Evolutionary conservation across 2,329 filamentous ascomycete genomes (phyloP).

Genomic region (Spiromastix sp.): DNA sequence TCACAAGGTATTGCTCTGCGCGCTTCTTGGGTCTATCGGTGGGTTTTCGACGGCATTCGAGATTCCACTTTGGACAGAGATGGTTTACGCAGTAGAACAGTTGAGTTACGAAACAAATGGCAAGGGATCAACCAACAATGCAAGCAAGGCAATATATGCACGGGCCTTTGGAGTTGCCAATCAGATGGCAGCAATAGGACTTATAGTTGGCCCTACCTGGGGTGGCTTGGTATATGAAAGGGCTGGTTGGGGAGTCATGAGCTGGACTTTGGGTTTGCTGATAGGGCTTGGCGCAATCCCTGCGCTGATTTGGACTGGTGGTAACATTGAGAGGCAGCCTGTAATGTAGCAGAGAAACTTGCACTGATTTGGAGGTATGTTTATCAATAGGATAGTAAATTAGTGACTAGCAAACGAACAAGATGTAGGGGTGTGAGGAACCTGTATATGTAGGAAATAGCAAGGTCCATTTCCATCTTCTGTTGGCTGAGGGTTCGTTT

Average conservation of each 20-base stretch:
- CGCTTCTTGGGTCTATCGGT: slow-evolving; percentile 38
- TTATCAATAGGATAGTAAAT: too few relatives aligned
- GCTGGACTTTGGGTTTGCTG: slow-evolving; percentile 19
- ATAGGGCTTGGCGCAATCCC: slow-evolving; percentile 18
- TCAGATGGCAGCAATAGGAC: slow-evolving; percentile 50
- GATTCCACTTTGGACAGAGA: slow-evolving; percentile 47
- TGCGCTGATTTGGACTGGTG: slow-evolving; percentile 11
- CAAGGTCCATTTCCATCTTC: too few relatives aligned
- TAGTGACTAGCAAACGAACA: too few relatives aligned
- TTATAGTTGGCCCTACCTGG: slow-evolving; percentile 50
- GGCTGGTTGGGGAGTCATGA: slow-evolving; percentile 24
- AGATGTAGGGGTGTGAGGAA: too few relatives aligned
- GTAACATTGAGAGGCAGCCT: too few relatives aligned
- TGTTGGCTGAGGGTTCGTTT: too few relatives aligned
- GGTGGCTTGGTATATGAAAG: slow-evolving; percentile 35
- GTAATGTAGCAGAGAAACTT: too few relatives aligned
- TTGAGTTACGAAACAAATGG: slow-evolving; percentile 46
- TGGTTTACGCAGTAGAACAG: slow-evolving; percentile 43
- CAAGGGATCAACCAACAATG: slow-evolving; percentile 32
- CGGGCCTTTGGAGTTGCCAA: slow-evolving; percentile 56
- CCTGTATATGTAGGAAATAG: too few relatives aligned
- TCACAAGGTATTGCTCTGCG: slow-evolving; percentile 37
- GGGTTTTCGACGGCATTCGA: slow-evolving; percentile 45
- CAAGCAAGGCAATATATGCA: slow-evolving; percentile 41
- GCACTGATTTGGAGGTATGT: too few relatives aligned